Evolutionary conservation across 2,329 filamentous ascomycete genomes (phyloP), one percentile per base, ranked within the genome.

Genomic region (Phaeosphaeriaceae sp.): DNA sequence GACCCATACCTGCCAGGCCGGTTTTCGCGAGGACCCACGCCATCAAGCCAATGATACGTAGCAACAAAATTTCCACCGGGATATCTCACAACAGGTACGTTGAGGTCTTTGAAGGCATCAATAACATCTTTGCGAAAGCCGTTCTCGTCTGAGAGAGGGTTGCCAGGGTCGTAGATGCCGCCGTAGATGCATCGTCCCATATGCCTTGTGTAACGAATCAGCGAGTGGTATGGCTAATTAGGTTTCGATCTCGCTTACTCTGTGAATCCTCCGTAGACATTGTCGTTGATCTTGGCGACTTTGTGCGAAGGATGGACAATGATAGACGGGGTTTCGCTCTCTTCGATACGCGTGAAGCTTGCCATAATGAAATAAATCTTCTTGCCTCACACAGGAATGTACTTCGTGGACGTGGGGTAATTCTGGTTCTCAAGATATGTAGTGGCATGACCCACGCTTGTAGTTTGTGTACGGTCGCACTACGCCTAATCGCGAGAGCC

Each of bases 131-230:
- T 91, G 41, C 91, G 88, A 79, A 92, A 94, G 44, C 91, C 91
- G 63, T 91, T 82, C 53, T 86, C 82, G 66, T 93, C 90, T 1
- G 90, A 88, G n/a, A 93, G 83, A 2, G 87, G 79, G 74, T 88
- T 93, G 33, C 84, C 85, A 1, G 91, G 91, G 67, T 94, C 91
- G 78, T 93, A 94, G 73, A 95, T 90, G 63, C 52, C 52, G 27
- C 91, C 91, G 75, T 95, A 94, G 72, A 95, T 93, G 81, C 91
- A 95, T 61, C 91, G 87, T 69, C 91, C 91, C 91, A 95, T 95
- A 78, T 95, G 92, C 69, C 90, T 92, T 40, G 65, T 33, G 31
- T 54, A 24, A 57, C 45, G 52, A 55, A 70, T 75, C 57, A 76
- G 67, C 66, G 57, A 53, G 41, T 33, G 42, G 48, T 48, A 56